Base-by-base conservation (phyloP, 2,329 filamentous ascomycete species). In the Ceratocystis colombiana region DNA sequence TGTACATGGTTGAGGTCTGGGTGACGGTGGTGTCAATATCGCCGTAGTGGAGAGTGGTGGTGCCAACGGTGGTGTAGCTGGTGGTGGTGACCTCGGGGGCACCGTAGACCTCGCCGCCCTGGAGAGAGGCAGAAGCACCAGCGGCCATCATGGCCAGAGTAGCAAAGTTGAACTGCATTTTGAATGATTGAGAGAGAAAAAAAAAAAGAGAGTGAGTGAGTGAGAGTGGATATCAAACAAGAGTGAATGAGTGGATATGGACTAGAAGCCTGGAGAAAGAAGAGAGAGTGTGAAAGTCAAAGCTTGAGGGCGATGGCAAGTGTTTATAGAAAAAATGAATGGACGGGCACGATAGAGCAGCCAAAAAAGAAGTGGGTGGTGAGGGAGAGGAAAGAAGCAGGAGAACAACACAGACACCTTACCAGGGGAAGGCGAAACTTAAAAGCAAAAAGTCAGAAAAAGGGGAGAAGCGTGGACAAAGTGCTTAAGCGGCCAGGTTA, bases 1-100 rank as follows among this genome's bases (percentile, higher is more conserved):
- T 68, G 63, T 64, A 68, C 57, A 66, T 55, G 62, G 68, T 69
- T 22, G 65, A 67, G 53, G 68, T 68, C 50, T 65, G 65, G 44
- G 68, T 68, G 25, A 64, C 66, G 57, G 66, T 69, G 41, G 33
- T 57, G 53, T 66, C 67, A 46, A 44, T 30, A 22, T 61, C 57
- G 37, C 25, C 67, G 48, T 63, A 66, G 48, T 45, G 46, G 33
- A 48, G 46, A 41, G 61, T 53, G 48, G 48, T 61, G 61, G 15
- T 59, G 25, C 17, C 55, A 4, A 45, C 65, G 44, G 37, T 50
- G 63, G 64, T 59, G 55, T 59, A 59, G 64, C 57, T 20, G 57
- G n/a, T 59, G 41, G 65, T 64, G 22, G 65, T 50, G 25, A 30
- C 7, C 12, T 30, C 12, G n/a, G 33, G 12, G 37, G 30, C 59